Conservation (phyloP, 345 rosid genomes). For the Gossypium raimondii region DNA sequence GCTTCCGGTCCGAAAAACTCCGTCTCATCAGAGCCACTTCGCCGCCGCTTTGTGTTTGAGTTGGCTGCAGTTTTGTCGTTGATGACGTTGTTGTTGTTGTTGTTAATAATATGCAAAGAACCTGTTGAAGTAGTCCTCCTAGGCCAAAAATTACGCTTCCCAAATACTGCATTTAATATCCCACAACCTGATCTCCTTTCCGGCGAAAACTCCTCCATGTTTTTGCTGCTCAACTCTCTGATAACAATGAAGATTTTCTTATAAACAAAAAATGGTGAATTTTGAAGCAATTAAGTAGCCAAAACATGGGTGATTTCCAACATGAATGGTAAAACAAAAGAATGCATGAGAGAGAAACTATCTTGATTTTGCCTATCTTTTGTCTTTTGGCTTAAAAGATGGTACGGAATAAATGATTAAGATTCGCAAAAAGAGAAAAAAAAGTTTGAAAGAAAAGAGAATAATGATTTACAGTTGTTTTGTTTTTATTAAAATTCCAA, state of each 20-base stretch:
- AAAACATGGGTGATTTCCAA: neutral
- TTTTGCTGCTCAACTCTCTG: neutral
- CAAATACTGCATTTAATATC: slow-evolving; percentile 56
- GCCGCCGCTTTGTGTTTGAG: slow-evolving; percentile 34
- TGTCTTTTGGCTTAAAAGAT: slow-evolving; percentile 20
- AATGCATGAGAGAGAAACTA: neutral
- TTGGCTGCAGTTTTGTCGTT: slow-evolving; percentile 33
- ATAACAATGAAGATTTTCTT: neutral
- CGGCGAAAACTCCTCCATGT: slow-evolving; percentile 21
- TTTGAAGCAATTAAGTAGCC: neutral
- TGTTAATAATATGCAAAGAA: slow-evolving; percentile 25
- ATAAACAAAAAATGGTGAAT: neutral
- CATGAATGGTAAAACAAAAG: neutral
- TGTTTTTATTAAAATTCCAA: neutral
- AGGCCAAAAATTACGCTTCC: slow-evolving; percentile 52
- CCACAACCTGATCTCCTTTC: slow-evolving; percentile 65
- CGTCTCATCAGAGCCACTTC: slow-evolving; percentile 48
- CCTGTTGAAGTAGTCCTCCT: slow-evolving; percentile 54
- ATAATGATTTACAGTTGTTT: slow-evolving; percentile 13
- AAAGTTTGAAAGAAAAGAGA: neutral
- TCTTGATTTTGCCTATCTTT: slow-evolving; percentile 23
- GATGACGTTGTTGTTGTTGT: slow-evolving; percentile 20
- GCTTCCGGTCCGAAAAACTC: slow-evolving; percentile 21
- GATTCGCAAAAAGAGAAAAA: neutral
- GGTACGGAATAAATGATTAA: slow-evolving; percentile 23